phyloP scores from a whole-genome alignment of 495 filamentous ascomycete genomes.

The Aspergillus nidulans region DNA sequence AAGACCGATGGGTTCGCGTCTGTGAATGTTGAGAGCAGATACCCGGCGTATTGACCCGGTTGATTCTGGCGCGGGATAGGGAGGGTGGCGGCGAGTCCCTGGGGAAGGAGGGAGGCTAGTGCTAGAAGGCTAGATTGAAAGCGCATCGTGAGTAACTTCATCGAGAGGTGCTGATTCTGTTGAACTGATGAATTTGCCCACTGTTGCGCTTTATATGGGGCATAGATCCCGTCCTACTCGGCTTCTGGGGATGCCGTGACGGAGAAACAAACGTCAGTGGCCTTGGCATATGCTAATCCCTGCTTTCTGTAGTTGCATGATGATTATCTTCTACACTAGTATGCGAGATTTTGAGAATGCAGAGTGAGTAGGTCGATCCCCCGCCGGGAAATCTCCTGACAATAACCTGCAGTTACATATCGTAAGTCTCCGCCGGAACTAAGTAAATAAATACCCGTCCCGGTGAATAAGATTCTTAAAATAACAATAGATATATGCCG shows the following conservation, averaged over 20 bases:
- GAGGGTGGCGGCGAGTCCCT: background rate
- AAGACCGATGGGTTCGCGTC: conserved; percentile 7
- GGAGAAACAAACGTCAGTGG: background rate
- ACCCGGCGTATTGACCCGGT: conserved; percentile 1
- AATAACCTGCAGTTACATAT: background rate
- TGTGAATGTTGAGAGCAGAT: conserved; percentile 11
- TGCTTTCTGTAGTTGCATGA: background rate
- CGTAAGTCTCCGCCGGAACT: background rate
- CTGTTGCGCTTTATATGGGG: too few relatives aligned
- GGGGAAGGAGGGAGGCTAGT: background rate
- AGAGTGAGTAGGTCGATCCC: background rate
- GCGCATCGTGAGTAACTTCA: background rate
- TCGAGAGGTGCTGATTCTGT: too few relatives aligned
- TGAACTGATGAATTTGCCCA: too few relatives aligned
- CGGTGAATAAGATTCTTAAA: too few relatives aligned
- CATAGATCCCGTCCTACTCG: too few relatives aligned
- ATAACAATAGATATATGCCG: too few relatives aligned
- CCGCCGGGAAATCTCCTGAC: background rate
- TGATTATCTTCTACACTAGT: background rate
- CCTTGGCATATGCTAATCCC: background rate
- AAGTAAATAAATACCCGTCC: background rate
- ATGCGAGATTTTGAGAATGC: too few relatives aligned
- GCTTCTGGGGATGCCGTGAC: background rate
- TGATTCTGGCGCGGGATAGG: background rate
- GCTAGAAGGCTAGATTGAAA: background rate